Percentiles rank a stretch among this genome's conserved stretches.
Conservation (phyloP, 1,284 basidiomycete species). For the Melampsora americana region DNA sequence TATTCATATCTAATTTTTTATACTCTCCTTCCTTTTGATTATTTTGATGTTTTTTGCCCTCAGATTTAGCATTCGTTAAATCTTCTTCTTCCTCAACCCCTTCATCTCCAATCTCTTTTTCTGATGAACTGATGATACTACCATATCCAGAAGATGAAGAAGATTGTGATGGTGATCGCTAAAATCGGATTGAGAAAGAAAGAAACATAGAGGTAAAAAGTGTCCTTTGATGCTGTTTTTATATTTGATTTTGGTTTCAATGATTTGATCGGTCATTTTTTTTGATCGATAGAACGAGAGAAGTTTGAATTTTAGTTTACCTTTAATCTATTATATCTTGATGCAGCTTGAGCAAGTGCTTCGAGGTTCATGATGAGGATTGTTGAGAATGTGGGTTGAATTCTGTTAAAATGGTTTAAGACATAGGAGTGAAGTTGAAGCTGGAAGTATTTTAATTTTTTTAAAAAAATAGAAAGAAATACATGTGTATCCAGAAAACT, state of each 20-base stretch:
- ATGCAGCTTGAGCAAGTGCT: slow-evolving; percentile 21
- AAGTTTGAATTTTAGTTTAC: slow-evolving; percentile 19
- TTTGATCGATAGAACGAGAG: too few relatives aligned
- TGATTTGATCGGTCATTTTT: too few relatives aligned
- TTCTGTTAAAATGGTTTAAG: too few relatives aligned
- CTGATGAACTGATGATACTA: slow-evolving; percentile 31
- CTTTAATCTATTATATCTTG: slow-evolving; percentile 32
- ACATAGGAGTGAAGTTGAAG: too few relatives aligned
- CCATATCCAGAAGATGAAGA: slow-evolving; percentile 40
- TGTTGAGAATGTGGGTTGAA: too few relatives aligned
- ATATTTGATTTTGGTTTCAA: background rate
- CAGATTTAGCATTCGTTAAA: background rate
- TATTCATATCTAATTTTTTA: slow-evolving; percentile 30
- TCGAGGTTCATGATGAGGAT: slow-evolving; percentile 11
- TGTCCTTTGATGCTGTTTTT: background rate
- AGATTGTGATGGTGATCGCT: slow-evolving; percentile 15
- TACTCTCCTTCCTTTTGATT: slow-evolving; percentile 13
- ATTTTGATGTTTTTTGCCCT: background rate
- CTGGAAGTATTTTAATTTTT: too few relatives aligned
- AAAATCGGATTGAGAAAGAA: slow-evolving; percentile 8
- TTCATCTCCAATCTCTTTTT: background rate
- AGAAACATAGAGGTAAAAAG: slow-evolving; percentile 6
- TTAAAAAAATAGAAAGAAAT: too few relatives aligned
- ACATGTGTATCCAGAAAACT: too few relatives aligned
- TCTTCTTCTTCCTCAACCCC: background rate